A percentile compares a stretch with the other conserved stretches of the same genome.
Conservation (phyloP, 495 filamentous ascomycete species). For the Talaromyces liani region DNA sequence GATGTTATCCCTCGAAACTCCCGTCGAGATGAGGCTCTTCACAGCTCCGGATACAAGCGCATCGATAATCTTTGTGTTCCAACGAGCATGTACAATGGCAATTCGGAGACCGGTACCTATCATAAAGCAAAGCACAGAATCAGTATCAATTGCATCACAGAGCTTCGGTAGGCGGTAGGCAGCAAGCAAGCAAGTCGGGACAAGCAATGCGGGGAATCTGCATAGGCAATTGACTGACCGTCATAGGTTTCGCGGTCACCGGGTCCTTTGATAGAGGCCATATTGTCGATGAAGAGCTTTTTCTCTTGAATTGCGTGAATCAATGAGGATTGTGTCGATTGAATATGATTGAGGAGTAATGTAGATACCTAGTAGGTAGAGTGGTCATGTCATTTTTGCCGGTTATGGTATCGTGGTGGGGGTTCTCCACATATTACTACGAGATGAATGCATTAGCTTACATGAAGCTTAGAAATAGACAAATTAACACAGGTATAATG, state of each 20-base stretch:
- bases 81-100: constrained; percentile 90
- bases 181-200: not conserved
- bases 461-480: not conserved
- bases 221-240: constrained; percentile 31
- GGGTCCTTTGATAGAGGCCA: constrained; percentile 51
- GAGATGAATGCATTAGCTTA: not conserved
- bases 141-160: constrained; percentile 22
- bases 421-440: constrained; percentile 2
- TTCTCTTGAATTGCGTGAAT: not conserved
- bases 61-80: constrained; percentile 78
- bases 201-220: not conserved
- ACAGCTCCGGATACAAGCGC: constrained; percentile 68
- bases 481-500: not conserved
- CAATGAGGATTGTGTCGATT: not conserved
- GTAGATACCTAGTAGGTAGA: not conserved
- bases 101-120: constrained; percentile 77
- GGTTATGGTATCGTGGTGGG: not conserved
- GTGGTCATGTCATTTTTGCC: not conserved
- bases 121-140: constrained; percentile 4
- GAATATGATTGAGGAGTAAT: not conserved
- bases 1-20: constrained; percentile 84
- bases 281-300: constrained; percentile 10
- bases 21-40: constrained; percentile 54
- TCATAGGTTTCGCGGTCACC: constrained; percentile 44
- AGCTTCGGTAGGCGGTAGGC: not conserved